These are phyloP conservation scores for Globisporangium camurandrum DNA, from an alignment of 352 stramenopile genomes.

Conservation along the genomic window DNA sequence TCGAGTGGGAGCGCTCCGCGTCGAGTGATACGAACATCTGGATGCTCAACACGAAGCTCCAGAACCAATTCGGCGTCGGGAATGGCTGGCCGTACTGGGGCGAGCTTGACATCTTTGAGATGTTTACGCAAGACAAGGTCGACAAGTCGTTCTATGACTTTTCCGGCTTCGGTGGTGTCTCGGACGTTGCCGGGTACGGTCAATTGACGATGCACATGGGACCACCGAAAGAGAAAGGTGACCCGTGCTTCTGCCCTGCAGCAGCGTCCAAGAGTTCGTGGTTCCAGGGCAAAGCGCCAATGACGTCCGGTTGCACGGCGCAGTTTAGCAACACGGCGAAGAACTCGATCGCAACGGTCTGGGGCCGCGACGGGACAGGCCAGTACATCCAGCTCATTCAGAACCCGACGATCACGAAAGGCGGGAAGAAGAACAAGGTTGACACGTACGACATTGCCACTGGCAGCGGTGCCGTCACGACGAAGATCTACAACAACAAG, in stretches of 20 bases:
- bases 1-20: conserved; percentile 58
- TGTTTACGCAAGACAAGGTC: conserved; percentile 63
- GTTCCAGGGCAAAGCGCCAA: conserved; percentile 49
- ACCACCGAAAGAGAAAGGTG: conserved; percentile 23
- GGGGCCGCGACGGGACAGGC: conserved; percentile 44
- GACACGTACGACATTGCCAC: conserved; percentile 55
- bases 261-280: conserved; percentile 36
- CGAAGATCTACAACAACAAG: conserved; percentile 77
- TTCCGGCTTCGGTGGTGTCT: conserved; percentile 28
- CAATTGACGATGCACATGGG: conserved; percentile 74
- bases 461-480: conserved; percentile 33
- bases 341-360: conserved; percentile 66
- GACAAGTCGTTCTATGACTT: conserved; percentile 39
- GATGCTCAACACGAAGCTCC: conserved; percentile 77
- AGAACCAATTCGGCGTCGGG: conserved; percentile 41
- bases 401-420: conserved; percentile 56
- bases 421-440: conserved; percentile 37
- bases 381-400: conserved; percentile 69
- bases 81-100: conserved; percentile 73
- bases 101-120: conserved; percentile 78
- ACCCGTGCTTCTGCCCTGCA: conserved; percentile 51
- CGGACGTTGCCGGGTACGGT: conserved; percentile 40
- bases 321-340: conserved; percentile 48
- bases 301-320: conserved; percentile 60
- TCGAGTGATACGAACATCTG: conserved; percentile 79